A percentile compares a stretch with the other conserved stretches of the same genome.
Conservation (phyloP, 208 protist genomes). For the Naegleria gruberi region DNA sequence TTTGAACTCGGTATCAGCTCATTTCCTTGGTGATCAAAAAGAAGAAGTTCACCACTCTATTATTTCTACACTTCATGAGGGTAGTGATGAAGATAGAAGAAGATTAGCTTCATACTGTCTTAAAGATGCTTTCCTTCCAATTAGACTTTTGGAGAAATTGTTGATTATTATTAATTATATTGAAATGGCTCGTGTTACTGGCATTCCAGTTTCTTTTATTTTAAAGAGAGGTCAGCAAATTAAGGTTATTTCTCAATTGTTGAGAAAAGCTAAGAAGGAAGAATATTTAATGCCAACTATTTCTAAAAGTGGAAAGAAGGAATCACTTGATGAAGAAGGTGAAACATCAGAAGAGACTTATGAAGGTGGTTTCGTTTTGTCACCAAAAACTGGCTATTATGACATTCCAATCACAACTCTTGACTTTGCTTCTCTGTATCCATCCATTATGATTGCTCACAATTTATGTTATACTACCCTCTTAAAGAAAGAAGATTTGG, state of each 20-base stretch:
- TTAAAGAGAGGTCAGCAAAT: slow-evolving; percentile 96
- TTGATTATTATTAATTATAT: slow-evolving; percentile 97
- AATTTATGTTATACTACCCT: slow-evolving; percentile 98
- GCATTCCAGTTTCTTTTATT: slow-evolving; percentile 92
- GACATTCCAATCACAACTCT: slow-evolving; percentile 91
- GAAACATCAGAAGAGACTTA: slow-evolving; percentile 50
- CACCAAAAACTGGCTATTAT: slow-evolving; percentile 92
- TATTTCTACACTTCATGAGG: slow-evolving; percentile 90
- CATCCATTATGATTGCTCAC: slow-evolving; percentile 99
- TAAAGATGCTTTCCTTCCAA: slow-evolving; percentile 91
- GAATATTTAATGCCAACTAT: not conserved
- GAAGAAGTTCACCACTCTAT: slow-evolving; percentile 99
- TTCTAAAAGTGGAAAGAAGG: not conserved
- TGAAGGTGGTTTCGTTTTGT: slow-evolving; percentile 96
- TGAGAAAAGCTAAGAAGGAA: slow-evolving; percentile 2
- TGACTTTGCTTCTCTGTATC: slow-evolving; percentile 99
- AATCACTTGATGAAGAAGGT: not conserved
- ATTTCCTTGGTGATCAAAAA: slow-evolving; percentile 98
- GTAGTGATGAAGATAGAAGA: slow-evolving; percentile 87
- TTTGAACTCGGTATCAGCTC: slow-evolving; percentile 94
- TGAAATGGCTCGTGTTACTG: slow-evolving; percentile 98
- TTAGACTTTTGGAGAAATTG: slow-evolving; percentile 94
- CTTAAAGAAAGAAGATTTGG: slow-evolving; percentile 33
- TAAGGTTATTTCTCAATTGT: slow-evolving; percentile 82
- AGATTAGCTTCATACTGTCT: slow-evolving; percentile 91